Evolutionary conservation across 2,329 filamentous ascomycete species (phyloP).

Genomic region (Neonectria neomacrospora): DNA sequence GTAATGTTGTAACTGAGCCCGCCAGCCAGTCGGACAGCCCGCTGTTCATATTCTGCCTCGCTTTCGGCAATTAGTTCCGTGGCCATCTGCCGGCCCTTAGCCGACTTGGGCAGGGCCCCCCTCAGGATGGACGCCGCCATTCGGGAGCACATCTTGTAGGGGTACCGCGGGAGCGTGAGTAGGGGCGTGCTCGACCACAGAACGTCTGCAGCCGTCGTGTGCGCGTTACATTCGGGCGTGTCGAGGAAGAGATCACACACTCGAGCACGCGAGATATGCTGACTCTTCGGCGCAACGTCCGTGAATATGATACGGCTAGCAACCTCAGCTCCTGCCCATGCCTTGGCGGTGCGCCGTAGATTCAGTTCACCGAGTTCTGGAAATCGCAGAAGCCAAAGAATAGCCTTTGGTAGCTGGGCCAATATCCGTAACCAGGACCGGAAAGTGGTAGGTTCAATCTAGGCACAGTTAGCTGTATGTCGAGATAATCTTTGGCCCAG

Average conservation of each 20-base stretch:
- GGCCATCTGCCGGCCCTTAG: constrained; percentile 74
- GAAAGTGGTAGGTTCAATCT: constrained; percentile 98
- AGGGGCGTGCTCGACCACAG: constrained; percentile 96
- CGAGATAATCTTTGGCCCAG: neutral
- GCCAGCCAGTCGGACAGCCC: constrained; percentile 74
- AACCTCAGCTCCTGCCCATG: constrained; percentile 87
- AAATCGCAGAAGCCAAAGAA: constrained; percentile 96
- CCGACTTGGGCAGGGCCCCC: constrained; percentile 81
- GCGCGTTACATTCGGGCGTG: constrained; percentile 97
- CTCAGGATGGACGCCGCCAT: constrained; percentile 96
- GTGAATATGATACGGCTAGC: constrained; percentile 92
- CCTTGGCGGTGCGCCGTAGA: constrained; percentile 79
- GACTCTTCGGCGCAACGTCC: constrained; percentile 93
- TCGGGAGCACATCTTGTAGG: constrained; percentile 98
- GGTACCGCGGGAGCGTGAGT: constrained; percentile 88
- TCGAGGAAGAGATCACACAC: constrained; percentile 96
- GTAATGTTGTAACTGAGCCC: constrained; percentile 68
- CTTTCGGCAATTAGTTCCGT: constrained; percentile 79
- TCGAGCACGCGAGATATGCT: constrained; percentile 91
- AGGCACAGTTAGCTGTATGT: constrained; percentile 16
- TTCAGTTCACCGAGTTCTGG: constrained; percentile 92
- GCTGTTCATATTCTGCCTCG: constrained; percentile 86
- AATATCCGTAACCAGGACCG: constrained; percentile 95
- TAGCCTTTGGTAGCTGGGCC: constrained; percentile 82
- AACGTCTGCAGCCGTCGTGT: constrained; percentile 96